Percentiles rank a stretch among this genome's conserved stretches.
Conservation (phyloP, 352 stramenopile species). For the Plasmopara viticola region DNA sequence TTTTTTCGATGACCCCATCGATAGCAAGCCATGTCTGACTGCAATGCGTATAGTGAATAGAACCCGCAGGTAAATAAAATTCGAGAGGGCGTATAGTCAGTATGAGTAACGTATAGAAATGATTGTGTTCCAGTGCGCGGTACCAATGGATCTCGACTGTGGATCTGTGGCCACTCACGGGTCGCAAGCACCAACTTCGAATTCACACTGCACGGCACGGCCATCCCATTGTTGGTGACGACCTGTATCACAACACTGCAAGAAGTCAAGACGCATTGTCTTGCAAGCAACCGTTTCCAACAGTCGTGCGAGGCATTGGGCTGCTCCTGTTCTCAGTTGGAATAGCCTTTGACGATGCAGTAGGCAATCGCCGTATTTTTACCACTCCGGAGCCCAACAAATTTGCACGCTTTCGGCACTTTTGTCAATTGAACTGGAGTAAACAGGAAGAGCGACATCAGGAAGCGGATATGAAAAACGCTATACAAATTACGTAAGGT, state of each 20-base stretch:
- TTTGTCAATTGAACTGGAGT: constrained; percentile 48
- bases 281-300: background rate
- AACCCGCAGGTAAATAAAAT: constrained; percentile 26
- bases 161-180: constrained; percentile 61
- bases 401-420: constrained; percentile 53
- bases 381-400: constrained; percentile 46
- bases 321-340: constrained; percentile 48
- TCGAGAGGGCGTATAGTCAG: background rate
- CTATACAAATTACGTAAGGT: constrained; percentile 4
- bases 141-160: constrained; percentile 61
- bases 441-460: constrained; percentile 6
- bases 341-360: constrained; percentile 35
- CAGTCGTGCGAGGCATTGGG: constrained; percentile 41
- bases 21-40: constrained; percentile 25
- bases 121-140: constrained; percentile 22
- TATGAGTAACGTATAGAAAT: constrained; percentile 4
- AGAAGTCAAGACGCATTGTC: background rate
- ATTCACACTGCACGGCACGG: constrained; percentile 47
- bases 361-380: constrained; percentile 37
- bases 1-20: constrained; percentile 22
- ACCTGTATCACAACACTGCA: constrained; percentile 43
- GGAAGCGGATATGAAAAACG: background rate
- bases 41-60: constrained; percentile 27
- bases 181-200: constrained; percentile 65
- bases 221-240: constrained; percentile 60